Percentiles rank a stretch among this genome's conserved stretches.
Conservation (phyloP, 768 basidiomycete genomes). For the Nidularia pulvinata region DNA sequence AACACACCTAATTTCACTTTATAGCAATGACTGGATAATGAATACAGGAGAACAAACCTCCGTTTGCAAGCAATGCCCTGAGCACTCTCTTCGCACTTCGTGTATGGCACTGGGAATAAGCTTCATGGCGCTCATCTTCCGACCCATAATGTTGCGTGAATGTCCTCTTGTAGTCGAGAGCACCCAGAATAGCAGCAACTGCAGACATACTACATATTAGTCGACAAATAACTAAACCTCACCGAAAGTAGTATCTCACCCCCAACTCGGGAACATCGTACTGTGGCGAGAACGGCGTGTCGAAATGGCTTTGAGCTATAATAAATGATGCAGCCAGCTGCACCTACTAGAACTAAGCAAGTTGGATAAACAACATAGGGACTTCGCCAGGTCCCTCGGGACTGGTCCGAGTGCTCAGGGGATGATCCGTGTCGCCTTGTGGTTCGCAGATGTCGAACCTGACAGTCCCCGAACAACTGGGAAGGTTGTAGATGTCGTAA, state of each 20-base stretch:
- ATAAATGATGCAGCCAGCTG: slow-evolving; percentile 50
- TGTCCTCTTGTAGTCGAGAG: slow-evolving; percentile 72
- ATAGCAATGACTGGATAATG: not conserved
- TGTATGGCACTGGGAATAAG: slow-evolving; percentile 78
- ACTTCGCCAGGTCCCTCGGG: not conserved
- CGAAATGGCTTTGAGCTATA: slow-evolving; percentile 72
- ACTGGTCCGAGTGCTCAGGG: not conserved
- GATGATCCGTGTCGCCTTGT: not conserved
- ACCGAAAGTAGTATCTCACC: slow-evolving; percentile 28
- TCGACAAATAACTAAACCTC: not conserved
- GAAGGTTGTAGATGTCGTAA: not conserved
- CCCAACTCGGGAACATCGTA: slow-evolving; percentile 82
- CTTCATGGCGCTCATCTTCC: slow-evolving; percentile 46
- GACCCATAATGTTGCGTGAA: slow-evolving; percentile 53
- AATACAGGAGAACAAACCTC: slow-evolving; percentile 49
- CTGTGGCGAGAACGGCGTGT: slow-evolving; percentile 69
- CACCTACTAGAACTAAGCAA: slow-evolving; percentile 20
- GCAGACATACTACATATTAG: not conserved
- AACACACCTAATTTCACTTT: slow-evolving; percentile 57
- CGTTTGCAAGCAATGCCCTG: slow-evolving; percentile 85
- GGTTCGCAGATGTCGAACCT: slow-evolving; percentile 4
- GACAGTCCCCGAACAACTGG: not conserved
- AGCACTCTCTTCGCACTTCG: slow-evolving; percentile 82
- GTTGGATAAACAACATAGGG: slow-evolving; percentile 24
- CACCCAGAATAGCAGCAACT: slow-evolving; percentile 65